A percentile compares a stretch with the other conserved stretches of the same genome.
Evolutionary conservation across 1,284 basidiomycete genomes (phyloP).

Genomic region (Phlebopus sp.): DNA sequence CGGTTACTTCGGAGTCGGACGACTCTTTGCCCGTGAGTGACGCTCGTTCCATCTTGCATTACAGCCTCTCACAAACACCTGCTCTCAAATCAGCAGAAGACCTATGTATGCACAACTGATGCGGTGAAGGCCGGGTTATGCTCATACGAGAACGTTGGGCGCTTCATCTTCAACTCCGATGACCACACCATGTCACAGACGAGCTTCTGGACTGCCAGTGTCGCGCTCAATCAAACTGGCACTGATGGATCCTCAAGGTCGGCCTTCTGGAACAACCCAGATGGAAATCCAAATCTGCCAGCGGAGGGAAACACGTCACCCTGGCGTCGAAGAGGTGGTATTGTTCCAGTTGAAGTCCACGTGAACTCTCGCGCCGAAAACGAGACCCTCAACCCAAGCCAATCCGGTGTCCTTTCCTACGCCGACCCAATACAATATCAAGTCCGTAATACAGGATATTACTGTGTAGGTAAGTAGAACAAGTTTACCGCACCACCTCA

Average conservation of each 20-base stretch:
- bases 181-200: slow-evolving; percentile 64
- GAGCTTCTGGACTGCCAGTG: slow-evolving; percentile 74
- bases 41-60: slow-evolving; percentile 1
- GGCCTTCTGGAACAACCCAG: slow-evolving; percentile 57
- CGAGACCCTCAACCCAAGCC: slow-evolving; percentile 43
- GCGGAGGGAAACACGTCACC: slow-evolving; percentile 45
- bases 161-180: slow-evolving; percentile 80
- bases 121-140: slow-evolving; percentile 74
- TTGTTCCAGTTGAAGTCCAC: slow-evolving; percentile 7
- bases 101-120: slow-evolving; percentile 85
- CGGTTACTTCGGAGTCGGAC: slow-evolving; percentile 55
- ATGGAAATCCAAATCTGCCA: slow-evolving; percentile 55
- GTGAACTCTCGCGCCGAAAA: slow-evolving; percentile 27
- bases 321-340: slow-evolving; percentile 36
- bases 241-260: slow-evolving; percentile 10
- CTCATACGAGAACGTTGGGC: slow-evolving; percentile 65
- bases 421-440: slow-evolving; percentile 69
- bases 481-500: slow-evolving; percentile 2
- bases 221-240: slow-evolving; percentile 46
- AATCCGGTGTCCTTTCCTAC: slow-evolving; percentile 51
- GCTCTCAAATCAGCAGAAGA: slow-evolving; percentile 60
- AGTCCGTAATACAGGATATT: slow-evolving; percentile 90
- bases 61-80: slow-evolving; percentile 14
- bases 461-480: slow-evolving; percentile 80
- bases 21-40: slow-evolving; percentile 65